Evolutionary conservation across 2,329 filamentous ascomycete genomes (phyloP), one percentile per base, ranked within the genome.

Genomic region (Lachnellula hyalina): DNA sequence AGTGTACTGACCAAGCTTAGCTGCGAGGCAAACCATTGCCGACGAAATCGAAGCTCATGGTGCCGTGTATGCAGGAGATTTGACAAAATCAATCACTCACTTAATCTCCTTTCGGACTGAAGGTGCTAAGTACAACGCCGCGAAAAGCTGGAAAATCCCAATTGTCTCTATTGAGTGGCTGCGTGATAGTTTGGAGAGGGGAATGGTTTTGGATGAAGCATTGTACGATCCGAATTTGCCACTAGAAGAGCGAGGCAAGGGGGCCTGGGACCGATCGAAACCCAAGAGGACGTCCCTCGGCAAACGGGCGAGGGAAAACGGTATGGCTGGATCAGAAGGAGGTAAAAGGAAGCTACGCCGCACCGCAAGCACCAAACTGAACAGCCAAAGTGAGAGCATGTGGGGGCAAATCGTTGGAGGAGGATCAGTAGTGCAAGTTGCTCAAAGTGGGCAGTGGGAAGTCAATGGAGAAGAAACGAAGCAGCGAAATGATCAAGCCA

Each of bases 181-280:
- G 38, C 75, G 85, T 49, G 89, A 96, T 66, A 93, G 89, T 65
- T 72, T 94, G 56, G 81, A 87, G 61, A 82, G 94, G 59, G 90
- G 91, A 54, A 94, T 99, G 90, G 87, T 92, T 19, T 75, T 99
- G 19, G 89, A 96, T 53, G 94, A 97, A 70, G 73, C 76, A n/a
- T 83, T 83, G 56, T 99, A 95, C 70, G 85, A 95, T 67, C 92
- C 90, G 2, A 75, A 81, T 25, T 70, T 93, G 17, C 84, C 89
- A 0, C 61, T 68, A 6, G 82, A 87, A 61, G 78, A 91, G 65
- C 87, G 91, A 67, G 94, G 93, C 0, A 75, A 79, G 34, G 90
- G 86, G 12, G 90, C 92, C 5, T 94, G 87, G 86, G 80, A 83
- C 64, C 80, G 75, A 62, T 75, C 74, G 47, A 74, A 77, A 48